phyloP scores from a whole-genome alignment of 2,329 filamentous ascomycete species.

The Ophiocordyceps camponoti-saundersi region DNA sequence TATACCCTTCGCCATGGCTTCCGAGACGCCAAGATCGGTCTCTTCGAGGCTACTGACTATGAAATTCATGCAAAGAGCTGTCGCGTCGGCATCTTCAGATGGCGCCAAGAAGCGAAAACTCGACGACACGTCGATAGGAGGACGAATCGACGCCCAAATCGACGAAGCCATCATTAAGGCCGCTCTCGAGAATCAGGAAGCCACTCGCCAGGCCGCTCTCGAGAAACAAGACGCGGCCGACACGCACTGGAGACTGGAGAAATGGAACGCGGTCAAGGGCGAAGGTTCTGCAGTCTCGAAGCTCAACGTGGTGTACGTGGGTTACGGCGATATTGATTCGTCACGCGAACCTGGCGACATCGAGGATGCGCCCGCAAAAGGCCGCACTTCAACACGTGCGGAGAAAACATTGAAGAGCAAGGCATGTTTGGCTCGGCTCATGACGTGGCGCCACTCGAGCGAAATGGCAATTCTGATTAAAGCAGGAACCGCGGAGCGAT shows the following conservation, averaged over 20 bases:
- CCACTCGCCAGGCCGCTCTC: slow-evolving; percentile 42
- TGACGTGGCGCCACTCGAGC: slow-evolving; percentile 4
- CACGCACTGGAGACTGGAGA: slow-evolving; percentile 57
- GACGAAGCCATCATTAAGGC: slow-evolving; percentile 45
- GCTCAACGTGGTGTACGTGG: slow-evolving; percentile 42
- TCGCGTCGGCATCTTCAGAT: slow-evolving; percentile 37
- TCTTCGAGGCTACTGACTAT: slow-evolving; percentile 81
- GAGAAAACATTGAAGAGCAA: slow-evolving; percentile 10
- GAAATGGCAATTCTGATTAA: slow-evolving; percentile 1
- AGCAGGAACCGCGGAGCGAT: neutral
- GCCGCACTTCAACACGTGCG: slow-evolving; percentile 18
- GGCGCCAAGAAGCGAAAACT: slow-evolving; percentile 48
- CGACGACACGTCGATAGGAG: slow-evolving; percentile 18
- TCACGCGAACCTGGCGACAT: slow-evolving; percentile 17
- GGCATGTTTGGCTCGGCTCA: slow-evolving; percentile 8
- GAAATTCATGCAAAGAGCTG: slow-evolving; percentile 94
- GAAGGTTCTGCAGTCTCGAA: slow-evolving; percentile 16
- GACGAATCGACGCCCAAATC: slow-evolving; percentile 19
- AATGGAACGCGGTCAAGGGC: slow-evolving; percentile 6
- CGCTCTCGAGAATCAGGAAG: slow-evolving; percentile 49
- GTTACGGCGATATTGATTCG: slow-evolving; percentile 32
- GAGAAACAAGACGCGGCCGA: slow-evolving; percentile 50
- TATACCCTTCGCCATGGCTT: slow-evolving; percentile 18
- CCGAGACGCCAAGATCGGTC: slow-evolving; percentile 48
- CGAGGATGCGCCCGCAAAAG: slow-evolving; percentile 15